Conservation (phyloP, 805 yeast genomes). For the Starmerella potacharoeniae region DNA sequence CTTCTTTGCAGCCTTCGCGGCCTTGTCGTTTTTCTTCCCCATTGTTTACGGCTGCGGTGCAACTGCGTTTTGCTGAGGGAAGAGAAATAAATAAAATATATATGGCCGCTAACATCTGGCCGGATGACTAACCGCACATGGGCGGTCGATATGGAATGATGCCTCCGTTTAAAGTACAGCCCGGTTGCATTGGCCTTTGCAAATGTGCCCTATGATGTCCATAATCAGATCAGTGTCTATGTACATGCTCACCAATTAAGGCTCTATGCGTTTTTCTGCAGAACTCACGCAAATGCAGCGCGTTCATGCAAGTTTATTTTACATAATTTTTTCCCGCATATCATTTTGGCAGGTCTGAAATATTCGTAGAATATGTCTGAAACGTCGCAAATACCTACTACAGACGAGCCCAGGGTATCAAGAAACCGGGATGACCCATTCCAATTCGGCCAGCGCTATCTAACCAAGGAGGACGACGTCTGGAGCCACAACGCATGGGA, state of each 20-base stretch:
- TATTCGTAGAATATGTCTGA: not conserved
- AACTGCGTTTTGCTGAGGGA: not conserved
- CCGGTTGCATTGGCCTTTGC: too few species aligned
- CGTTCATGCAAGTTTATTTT: not conserved
- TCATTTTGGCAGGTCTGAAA: not conserved
- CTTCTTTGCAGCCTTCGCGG: slow-evolving; percentile 83
- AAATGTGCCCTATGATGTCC: too few species aligned
- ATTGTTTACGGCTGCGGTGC: slow-evolving; percentile 29
- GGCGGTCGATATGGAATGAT: too few species aligned
- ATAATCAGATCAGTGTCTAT: not conserved
- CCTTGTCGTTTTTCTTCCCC: slow-evolving; percentile 78
- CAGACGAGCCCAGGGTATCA: not conserved
- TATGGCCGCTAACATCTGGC: too few species aligned
- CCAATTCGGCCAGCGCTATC: slow-evolving; percentile 76
- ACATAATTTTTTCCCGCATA: not conserved
- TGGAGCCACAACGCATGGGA: slow-evolving; percentile 95
- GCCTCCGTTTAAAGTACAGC: too few species aligned
- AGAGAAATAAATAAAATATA: not conserved
- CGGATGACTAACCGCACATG: too few species aligned
- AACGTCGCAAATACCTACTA: not conserved
- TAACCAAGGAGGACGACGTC: slow-evolving; percentile 59
- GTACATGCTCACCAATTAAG: too few species aligned
- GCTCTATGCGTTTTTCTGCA: too few species aligned
- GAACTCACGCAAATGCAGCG: not conserved
- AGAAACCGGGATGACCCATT: slow-evolving; percentile 62